Conservation (phyloP, 441 rosid species). For the Viola pubescens region DNA sequence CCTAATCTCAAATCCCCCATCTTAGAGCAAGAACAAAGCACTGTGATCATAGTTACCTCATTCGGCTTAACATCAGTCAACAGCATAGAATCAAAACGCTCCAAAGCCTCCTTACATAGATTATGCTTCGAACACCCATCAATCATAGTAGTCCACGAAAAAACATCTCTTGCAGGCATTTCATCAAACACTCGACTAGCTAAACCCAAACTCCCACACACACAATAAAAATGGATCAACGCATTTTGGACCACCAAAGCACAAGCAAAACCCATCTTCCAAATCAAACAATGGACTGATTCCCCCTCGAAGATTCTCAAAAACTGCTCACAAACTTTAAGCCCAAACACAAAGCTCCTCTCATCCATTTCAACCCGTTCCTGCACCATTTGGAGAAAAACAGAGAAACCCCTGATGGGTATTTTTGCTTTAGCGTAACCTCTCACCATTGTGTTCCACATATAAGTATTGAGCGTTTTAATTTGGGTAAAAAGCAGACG, state of each 20-base stretch:
- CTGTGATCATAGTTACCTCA: conserved; percentile 6
- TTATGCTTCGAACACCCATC: conserved; percentile 9
- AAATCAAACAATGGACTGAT: conserved; percentile 4
- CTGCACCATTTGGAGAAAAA: conserved; percentile 2
- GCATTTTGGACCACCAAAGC: conserved; percentile 6
- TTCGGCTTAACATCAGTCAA: conserved; percentile 1
- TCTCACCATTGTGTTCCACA: conserved; percentile 15
- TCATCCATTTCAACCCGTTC: conserved; percentile 6
- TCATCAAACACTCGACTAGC: conserved; percentile 12
- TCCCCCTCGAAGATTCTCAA: not conserved
- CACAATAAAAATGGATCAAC: conserved; percentile 2
- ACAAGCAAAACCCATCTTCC: conserved; percentile 9
- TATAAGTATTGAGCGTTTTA: conserved; percentile 4
- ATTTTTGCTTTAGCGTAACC: conserved; percentile 3
- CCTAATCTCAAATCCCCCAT: conserved; percentile 10
- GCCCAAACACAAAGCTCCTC: conserved; percentile 7
- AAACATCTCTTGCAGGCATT: conserved; percentile 6
- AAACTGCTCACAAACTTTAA: conserved; percentile 3
- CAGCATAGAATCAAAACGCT: conserved; percentile 9
- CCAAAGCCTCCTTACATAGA: conserved; percentile 3
- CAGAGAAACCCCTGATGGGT: not conserved
- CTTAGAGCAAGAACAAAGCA: conserved; percentile 8
- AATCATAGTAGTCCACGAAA: conserved; percentile 14
- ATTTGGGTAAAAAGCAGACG: not conserved
- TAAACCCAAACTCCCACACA: not conserved